Base-by-base conservation (phyloP, 768 basidiomycete species). In the Symmetrospora coprosmae region DNA sequence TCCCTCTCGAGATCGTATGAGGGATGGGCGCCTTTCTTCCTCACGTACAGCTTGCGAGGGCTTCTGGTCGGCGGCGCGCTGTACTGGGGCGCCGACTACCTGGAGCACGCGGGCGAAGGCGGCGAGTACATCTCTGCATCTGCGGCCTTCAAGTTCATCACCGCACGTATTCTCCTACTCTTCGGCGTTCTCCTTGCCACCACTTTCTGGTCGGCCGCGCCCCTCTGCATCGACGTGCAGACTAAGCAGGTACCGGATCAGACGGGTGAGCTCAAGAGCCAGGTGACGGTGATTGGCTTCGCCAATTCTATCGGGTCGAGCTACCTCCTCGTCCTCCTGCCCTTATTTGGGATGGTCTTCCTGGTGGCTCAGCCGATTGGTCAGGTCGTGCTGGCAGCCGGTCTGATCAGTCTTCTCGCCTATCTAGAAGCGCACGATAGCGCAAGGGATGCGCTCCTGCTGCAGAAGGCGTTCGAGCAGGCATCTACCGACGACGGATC, bases 301-400 rank as follows among this genome's bases (percentile, higher is more conserved):
- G 86, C 87, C 0, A 94, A 96, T 70, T 82, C 86, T 0, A 91
- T 82, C 67, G 92, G 89, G 16, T 82, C 89, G 16, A 81, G 87
- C 1, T 94, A 89, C 71, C 74, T 90, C 55, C 74, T 92, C 35
- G 86, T 94, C 68, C 84, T 85, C 80, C 76, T 79, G 6, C 77
- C 85, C 23, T 73, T 77, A 46, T 78, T 92, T 38, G 75, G 76
- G 3, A 52, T 83, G 13, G 59, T 76, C 58, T 86, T 81, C 71
- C 72, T 80, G 28, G 77, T 81, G 19, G 81, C 79, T 9, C 88
- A 89, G 66, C 78, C 88, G 2, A 83, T 85, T 0, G 91, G 85
- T 0, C 92, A 99, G 70, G 61, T 96, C 17, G 78, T 82, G 16
- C 74, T 92, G 38, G 80, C 77, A 0, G 74, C 87, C 0, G 76